Base-by-base conservation (phyloP, 495 filamentous ascomycete genomes). In the Jackrogersella multiformis region DNA sequence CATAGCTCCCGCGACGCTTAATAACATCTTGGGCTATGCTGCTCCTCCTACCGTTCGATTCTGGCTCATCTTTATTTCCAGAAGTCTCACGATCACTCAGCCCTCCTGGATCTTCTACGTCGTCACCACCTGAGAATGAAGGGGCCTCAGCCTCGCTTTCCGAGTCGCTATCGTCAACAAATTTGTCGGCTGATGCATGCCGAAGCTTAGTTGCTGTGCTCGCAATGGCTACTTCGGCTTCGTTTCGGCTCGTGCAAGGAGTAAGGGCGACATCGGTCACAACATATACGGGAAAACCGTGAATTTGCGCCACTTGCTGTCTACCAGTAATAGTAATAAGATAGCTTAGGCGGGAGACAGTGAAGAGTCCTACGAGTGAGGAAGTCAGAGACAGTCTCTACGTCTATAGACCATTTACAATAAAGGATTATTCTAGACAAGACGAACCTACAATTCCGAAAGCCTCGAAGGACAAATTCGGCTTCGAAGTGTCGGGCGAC, bases 211-310 rank as follows among this genome's bases (percentile, higher is more conserved):
- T 80, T 10, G 83, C 83, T 0, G 92, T 90, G 51, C 87, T 84
- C 2, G 78, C 68, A 35, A 97, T 89, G 4, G 92, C 88, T 12
- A 82, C 82, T 63, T 81, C 81, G 4, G 95, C 94, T 20, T 94
- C 92, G 38, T 71, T 73, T 64, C 88, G 88, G 13, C 89, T 95
- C 12, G 89, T 85, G 15, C 94, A 86, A 1, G 95, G 95, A 16
- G 96, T 96, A 21, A 99, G 80, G 1, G 93, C 89, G 28, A 99
- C 89, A 65, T 93, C 91, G 56, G 88, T 92, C 44, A 97, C 84
- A 39, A 91, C 87, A 74, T 96, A 97, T 54, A 97, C 81, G 2
- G 94, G 90, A 45, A 87, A 87, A 13, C 91, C 92, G 54, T 87
- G 87, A 49, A 97, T 88, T 61, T 92, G 87, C 0, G 95, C 95